Evolutionary conservation across 106 monocot species (phyloP).

Genomic region (Dioscorea alata): DNA sequence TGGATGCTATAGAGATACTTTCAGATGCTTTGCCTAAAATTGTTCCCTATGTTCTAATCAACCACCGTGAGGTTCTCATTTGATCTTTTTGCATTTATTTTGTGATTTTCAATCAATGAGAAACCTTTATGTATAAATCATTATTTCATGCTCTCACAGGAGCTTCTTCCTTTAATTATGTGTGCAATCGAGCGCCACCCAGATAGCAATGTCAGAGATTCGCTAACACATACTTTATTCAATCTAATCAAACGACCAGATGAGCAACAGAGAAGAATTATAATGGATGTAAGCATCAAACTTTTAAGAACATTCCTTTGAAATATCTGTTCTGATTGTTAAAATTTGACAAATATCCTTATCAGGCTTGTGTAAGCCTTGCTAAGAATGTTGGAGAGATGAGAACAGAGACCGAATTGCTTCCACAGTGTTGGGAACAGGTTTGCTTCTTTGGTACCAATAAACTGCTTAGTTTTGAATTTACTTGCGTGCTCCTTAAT

Average conservation of each 20-base stretch:
- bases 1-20: constrained; percentile 82
- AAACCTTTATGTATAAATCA: background rate
- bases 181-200: constrained; percentile 99
- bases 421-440: constrained; percentile 99
- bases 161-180: constrained; percentile 98
- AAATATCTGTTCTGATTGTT: background rate
- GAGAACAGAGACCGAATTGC: constrained; percentile 99
- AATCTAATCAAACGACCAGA: constrained; percentile 98
- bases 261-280: constrained; percentile 88
- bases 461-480: constrained; percentile 4
- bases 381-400: constrained; percentile 95
- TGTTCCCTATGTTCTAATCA: constrained; percentile 96
- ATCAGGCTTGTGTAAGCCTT: constrained; percentile 85
- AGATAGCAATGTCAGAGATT: constrained; percentile 74
- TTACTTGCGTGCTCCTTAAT: background rate
- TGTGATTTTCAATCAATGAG: constrained; percentile 6
- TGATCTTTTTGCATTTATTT: constrained; percentile 13
- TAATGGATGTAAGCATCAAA: constrained; percentile 81
- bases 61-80: constrained; percentile 96
- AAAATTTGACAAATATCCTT: constrained; percentile 1
- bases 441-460: constrained; percentile 17
- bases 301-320: background rate
- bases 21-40: constrained; percentile 97
- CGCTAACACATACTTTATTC: constrained; percentile 89
- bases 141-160: constrained; percentile 36